Evolutionary conservation across 495 filamentous ascomycete species (phyloP).

Genomic region (Lasiosphaeria hispida): DNA sequence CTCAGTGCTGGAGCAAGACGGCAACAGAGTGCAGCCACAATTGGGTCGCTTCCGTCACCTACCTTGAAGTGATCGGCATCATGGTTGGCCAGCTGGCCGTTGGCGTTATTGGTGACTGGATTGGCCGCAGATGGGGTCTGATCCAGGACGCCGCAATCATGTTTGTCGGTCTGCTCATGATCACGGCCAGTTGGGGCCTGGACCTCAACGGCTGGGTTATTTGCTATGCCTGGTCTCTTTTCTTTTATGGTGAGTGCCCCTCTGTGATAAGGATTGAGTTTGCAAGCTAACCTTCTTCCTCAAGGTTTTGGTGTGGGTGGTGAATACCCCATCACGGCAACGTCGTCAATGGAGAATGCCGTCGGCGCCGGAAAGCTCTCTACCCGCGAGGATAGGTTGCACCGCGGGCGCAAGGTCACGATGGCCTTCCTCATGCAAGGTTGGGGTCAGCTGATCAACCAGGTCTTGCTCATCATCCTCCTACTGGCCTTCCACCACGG

Average conservation of each 20-base stretch:
- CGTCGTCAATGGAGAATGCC: slow-evolving; percentile 91
- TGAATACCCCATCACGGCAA: slow-evolving; percentile 94
- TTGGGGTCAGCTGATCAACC: slow-evolving; percentile 93
- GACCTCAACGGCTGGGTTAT: slow-evolving; percentile 87
- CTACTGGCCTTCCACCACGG: slow-evolving; percentile 79
- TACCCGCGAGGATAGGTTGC: slow-evolving; percentile 83
- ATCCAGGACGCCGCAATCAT: slow-evolving; percentile 93
- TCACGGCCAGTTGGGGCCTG: slow-evolving; percentile 80
- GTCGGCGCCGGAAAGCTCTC: slow-evolving; percentile 81
- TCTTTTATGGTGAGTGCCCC: slow-evolving; percentile 67
- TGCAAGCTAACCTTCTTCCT: neutral
- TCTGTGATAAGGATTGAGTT: neutral
- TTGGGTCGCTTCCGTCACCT: slow-evolving; percentile 76
- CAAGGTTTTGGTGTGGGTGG: slow-evolving; percentile 80
- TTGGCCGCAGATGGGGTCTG: slow-evolving; percentile 85
- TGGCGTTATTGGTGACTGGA: slow-evolving; percentile 61
- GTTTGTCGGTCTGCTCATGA: slow-evolving; percentile 83
- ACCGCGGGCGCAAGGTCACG: slow-evolving; percentile 89
- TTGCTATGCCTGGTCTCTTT: slow-evolving; percentile 86
- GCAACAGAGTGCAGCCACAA: slow-evolving; percentile 62
- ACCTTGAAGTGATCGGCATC: slow-evolving; percentile 84
- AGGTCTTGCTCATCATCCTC: slow-evolving; percentile 75
- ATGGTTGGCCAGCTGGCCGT: slow-evolving; percentile 82
- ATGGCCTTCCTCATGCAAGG: slow-evolving; percentile 95
- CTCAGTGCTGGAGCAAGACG: slow-evolving; percentile 64